Evolutionary conservation across 2,329 filamentous ascomycete genomes (phyloP).

Genomic region (Paradendryphiella salina): DNA sequence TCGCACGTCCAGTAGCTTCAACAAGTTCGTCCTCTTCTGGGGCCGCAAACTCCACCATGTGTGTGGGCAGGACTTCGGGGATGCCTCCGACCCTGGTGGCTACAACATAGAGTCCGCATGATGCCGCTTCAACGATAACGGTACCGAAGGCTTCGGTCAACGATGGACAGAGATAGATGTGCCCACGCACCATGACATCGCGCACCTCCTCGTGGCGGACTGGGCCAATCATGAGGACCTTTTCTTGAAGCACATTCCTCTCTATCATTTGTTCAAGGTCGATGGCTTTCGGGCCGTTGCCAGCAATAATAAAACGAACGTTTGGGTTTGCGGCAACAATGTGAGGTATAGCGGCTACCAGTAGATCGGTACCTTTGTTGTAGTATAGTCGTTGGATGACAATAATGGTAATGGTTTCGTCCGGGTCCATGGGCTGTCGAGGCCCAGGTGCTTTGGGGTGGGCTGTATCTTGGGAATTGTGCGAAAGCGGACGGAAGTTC

Average conservation of each 20-base stretch:
- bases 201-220: conserved; percentile 95
- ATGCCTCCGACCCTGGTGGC: conserved; percentile 96
- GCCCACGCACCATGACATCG: conserved; percentile 94
- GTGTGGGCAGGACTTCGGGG: conserved; percentile 88
- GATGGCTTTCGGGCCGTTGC: conserved; percentile 93
- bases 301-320: conserved; percentile 94
- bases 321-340: conserved; percentile 89
- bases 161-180: conserved; percentile 94
- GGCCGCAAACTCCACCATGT: conserved; percentile 97
- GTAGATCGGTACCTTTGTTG: conserved; percentile 95
- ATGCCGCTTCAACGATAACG: conserved; percentile 95
- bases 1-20: conserved; percentile 83
- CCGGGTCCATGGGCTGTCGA: conserved; percentile 72
- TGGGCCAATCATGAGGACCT: conserved; percentile 87
- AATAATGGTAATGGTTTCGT: conserved; percentile 91
- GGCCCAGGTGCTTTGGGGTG: conserved; percentile 53
- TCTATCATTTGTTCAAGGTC: conserved; percentile 98
- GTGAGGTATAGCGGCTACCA: conserved; percentile 93
- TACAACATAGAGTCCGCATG: conserved; percentile 93
- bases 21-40: conserved; percentile 97
- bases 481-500: conserved; percentile 78
- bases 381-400: conserved; percentile 98
- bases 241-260: conserved; percentile 88
- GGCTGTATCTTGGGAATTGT: conserved; percentile 26
- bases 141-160: conserved; percentile 97